phyloP scores from a whole-genome alignment of 306 rosid species.

The Fragaria iinumae region DNA sequence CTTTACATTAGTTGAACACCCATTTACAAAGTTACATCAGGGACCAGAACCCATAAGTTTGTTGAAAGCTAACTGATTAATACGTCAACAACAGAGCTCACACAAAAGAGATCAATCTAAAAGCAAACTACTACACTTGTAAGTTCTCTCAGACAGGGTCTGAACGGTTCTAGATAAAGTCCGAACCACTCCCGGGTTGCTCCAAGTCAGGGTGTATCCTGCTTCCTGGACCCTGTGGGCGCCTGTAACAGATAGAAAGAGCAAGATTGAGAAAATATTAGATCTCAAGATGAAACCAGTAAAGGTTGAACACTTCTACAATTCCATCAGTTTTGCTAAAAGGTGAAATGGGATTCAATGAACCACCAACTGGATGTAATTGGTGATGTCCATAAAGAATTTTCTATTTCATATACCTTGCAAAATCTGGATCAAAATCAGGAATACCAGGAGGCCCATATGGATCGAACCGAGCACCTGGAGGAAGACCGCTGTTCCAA shows the following conservation, averaged over 20 bases:
- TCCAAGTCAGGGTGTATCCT: constrained; percentile 77
- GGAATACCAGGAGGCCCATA: constrained; percentile 82
- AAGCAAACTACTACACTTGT: not conserved
- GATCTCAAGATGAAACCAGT: not conserved
- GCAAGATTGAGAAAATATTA: not conserved
- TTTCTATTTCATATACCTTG: constrained; percentile 39
- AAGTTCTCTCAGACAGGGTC: not conserved
- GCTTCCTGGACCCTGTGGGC: constrained; percentile 54
- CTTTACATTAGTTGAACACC: not conserved
- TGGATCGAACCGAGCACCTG: constrained; percentile 89
- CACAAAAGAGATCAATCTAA: not conserved
- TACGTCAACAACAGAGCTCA: too few relatives aligned
- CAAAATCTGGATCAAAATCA: constrained; percentile 76
- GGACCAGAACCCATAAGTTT: not conserved
- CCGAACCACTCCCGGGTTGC: constrained; percentile 66
- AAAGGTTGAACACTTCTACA: not conserved
- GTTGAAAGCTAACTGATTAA: not conserved
- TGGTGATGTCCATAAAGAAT: not conserved
- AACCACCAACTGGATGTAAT: not conserved
- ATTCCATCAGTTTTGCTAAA: not conserved
- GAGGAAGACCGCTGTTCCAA: constrained; percentile 67
- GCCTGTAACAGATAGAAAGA: constrained; percentile 36
- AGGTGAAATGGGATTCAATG: not conserved
- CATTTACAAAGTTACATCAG: not conserved
- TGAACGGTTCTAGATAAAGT: constrained; percentile 48